Evolutionary conservation across 257 asterid species (phyloP), one percentile per base, ranked within the genome.

Genomic region (Nicotiana otophora): DNA sequence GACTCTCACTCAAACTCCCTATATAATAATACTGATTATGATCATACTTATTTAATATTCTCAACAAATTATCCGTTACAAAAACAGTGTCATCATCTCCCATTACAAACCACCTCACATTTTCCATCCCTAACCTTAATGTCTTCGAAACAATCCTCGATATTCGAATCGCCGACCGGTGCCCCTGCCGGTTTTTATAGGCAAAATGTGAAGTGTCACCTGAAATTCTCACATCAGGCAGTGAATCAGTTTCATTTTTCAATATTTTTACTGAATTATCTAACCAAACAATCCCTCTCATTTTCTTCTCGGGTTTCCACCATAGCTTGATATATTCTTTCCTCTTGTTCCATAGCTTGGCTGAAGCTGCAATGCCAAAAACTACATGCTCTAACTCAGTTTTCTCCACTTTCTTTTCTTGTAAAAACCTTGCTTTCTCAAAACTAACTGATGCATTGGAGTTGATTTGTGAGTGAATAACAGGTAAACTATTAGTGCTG

Each of bases 51-150:
- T 67, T 76, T 14, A 83, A 34, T 12, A 83, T 62, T 3, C 85
- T 83, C 36, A 77, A 70, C 86, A 94, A 81, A 90, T 94, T 94
- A 19, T 94, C 98, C 0, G 93, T 91, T 57, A 94, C 87, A 12
- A 94, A 94, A 20, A 94, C 93, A 11, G 98, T 94, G 48, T 94
- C 98, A 60, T 94, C 98, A 68, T 94, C 98, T 28, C 97, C 97
- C 97, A 94, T 92, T 63, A 94, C 98, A 31, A 94, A 86, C 98
- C 98, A 94, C 91, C 96, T 85, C 58, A 89, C 96, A 7, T 90
- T 81, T 33, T 78, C 87, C 90, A 82, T 84, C 7, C 83, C 93
- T 77, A 90, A 55, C 87, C 91, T 87, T 70, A 91, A 48, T 0
- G 97, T 95, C 89, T 93, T 97, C 15, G 98, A 91, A 9, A 93